phyloP scores from a whole-genome alignment of 495 filamentous ascomycete species.

The Penicillium waksmanii region DNA sequence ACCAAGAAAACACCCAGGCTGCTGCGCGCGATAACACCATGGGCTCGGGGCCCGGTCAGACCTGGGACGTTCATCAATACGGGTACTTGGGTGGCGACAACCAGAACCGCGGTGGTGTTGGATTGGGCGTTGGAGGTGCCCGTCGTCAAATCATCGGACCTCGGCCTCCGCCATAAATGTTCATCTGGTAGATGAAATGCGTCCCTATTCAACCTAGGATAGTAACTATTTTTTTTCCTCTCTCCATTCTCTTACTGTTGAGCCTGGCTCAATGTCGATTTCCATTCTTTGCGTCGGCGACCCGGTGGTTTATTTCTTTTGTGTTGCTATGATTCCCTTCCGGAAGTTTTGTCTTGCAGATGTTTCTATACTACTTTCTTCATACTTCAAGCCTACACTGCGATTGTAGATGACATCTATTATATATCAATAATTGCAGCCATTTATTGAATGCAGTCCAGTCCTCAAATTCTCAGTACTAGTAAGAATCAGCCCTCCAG shows the following conservation, averaged over 20 bases:
- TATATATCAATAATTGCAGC: constrained; percentile 4
- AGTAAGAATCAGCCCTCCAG: background rate
- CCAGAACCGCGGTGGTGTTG: constrained; percentile 72
- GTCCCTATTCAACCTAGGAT: constrained; percentile 13
- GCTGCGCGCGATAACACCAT: constrained; percentile 51
- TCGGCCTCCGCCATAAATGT: constrained; percentile 60
- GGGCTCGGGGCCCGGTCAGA: constrained; percentile 58
- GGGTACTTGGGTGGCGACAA: constrained; percentile 84
- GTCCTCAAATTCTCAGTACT: background rate
- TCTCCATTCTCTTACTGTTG: constrained; percentile 10
- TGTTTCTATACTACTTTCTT: constrained; percentile 6
- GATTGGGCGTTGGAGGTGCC: constrained; percentile 68
- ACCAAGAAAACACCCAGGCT: constrained; percentile 71
- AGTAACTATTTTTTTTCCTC: background rate
- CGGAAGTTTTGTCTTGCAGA: background rate
- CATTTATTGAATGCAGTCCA: background rate
- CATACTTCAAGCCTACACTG: background rate
- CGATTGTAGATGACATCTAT: background rate
- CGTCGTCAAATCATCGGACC: constrained; percentile 83
- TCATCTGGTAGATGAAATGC: background rate
- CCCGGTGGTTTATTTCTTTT: constrained; percentile 16
- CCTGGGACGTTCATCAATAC: constrained; percentile 89
- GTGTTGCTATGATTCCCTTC: constrained; percentile 2
- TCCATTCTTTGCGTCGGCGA: constrained; percentile 24
- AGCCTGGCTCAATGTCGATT: background rate